These are phyloP conservation scores for Rhodotorula taiwanensis DNA, from an alignment of 768 basidiomycete genomes.

Conservation along the genomic window DNA sequence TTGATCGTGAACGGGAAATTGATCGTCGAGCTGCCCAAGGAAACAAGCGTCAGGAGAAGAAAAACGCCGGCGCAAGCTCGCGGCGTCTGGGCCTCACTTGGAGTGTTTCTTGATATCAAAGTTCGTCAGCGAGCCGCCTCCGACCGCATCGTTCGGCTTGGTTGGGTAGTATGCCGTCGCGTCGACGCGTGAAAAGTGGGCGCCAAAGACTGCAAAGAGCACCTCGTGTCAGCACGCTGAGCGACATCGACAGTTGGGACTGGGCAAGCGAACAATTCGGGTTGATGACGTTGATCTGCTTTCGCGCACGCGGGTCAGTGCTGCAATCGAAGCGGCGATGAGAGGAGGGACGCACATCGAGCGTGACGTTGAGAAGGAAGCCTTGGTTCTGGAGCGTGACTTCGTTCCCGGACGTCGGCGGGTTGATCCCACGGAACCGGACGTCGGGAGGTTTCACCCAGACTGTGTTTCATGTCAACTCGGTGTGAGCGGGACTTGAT, in stretches of 20 bases:
- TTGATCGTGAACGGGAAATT: slow-evolving; percentile 41
- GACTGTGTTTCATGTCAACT: slow-evolving; percentile 12
- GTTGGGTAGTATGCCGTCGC: slow-evolving; percentile 40
- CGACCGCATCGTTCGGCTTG: slow-evolving; percentile 23
- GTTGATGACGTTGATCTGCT: slow-evolving; percentile 39
- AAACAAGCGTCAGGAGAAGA: background rate
- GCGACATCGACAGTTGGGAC: too few species aligned
- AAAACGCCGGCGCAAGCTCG: too few species aligned
- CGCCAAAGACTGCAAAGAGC: slow-evolving; percentile 40
- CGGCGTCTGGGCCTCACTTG: slow-evolving; percentile 12
- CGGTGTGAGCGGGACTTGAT: background rate
- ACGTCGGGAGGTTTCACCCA: slow-evolving; percentile 42
- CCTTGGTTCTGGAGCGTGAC: slow-evolving; percentile 23
- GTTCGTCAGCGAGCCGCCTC: slow-evolving; percentile 34
- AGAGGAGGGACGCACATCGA: slow-evolving; percentile 22
- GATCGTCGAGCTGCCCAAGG: slow-evolving; percentile 18
- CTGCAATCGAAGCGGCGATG: background rate
- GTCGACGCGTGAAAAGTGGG: slow-evolving; percentile 31
- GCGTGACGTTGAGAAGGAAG: slow-evolving; percentile 37
- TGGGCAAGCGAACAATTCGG: slow-evolving; percentile 40
- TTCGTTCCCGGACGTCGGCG: slow-evolving; percentile 29
- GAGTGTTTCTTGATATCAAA: slow-evolving; percentile 38
- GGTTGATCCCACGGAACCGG: slow-evolving; percentile 37
- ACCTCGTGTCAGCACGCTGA: too few species aligned
- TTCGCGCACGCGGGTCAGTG: too few species aligned